Base-by-base conservation (phyloP, 78 protist species). In the Acrasis kona region DNA sequence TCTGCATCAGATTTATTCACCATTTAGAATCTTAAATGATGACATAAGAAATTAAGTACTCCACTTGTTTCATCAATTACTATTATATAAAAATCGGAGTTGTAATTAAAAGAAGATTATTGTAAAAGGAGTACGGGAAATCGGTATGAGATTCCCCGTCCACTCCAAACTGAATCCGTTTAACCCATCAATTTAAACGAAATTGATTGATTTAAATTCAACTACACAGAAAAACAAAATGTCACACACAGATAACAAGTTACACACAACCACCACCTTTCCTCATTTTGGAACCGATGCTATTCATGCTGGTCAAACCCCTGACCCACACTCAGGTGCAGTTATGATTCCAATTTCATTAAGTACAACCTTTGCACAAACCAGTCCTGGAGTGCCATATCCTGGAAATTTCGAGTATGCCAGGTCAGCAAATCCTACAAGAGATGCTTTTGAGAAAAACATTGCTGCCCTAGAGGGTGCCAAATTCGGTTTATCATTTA, bases 391-490 rank as follows among this genome's bases (percentile, higher is more conserved):
- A 61, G 40, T 34, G 74, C 77, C 6, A 9, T 32, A 2, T 73
- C 83, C 69, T 70, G 92, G 92, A 19, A 77, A 71, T 34, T 85
- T 87, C 72, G 97, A 93, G 74, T 94, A 96, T 72, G 38, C 96
- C 32, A 79, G 99, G 39, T 70, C 94, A n/a, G 92, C 93, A 70
- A 96, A 96, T 75, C 99, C 99, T 31, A 96, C 99, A 19, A 81
- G 95, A 36, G 38, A 80, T 29, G 88, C 92, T 32, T 76, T 85
- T 39, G 98, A 96, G 77, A 74, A 41, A 31, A 32, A 74, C 39
- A n/a, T 94, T 19, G 97, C 99, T 31, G 57, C 76, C 10, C 40
- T 87, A 5, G 97, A 93, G 71, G 72, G 79, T 19, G 97, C 85
- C 73, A 88, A 3, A 4, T 1, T 2, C 28, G 70, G 32, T 4